phyloP scores from a whole-genome alignment of 805 yeast species.

The Zygoascus bituminiphila region DNA sequence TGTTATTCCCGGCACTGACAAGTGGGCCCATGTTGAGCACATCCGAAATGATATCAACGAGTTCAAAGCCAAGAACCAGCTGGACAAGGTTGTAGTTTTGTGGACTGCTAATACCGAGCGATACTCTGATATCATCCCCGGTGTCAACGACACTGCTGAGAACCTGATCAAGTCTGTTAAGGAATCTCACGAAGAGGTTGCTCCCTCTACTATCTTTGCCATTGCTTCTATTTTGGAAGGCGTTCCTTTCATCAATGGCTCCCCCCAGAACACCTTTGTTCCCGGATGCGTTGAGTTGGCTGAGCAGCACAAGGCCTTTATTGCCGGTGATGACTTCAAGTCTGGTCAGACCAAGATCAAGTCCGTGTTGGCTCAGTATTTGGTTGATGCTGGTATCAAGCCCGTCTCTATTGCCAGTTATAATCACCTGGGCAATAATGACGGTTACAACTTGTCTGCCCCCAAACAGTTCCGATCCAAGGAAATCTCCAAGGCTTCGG shows the following conservation, averaged over 20 bases:
- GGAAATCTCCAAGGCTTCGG: constrained; percentile 89
- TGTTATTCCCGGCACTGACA: constrained; percentile 59
- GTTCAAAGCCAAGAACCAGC: constrained; percentile 60
- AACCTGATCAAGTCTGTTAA: constrained; percentile 68
- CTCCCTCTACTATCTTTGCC: constrained; percentile 92
- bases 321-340: constrained; percentile 97
- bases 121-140: constrained; percentile 65
- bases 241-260: constrained; percentile 88
- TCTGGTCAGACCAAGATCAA: constrained; percentile 93
- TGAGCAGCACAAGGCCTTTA: constrained; percentile 62
- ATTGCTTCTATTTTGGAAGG: constrained; percentile 85
- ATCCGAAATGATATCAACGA: constrained; percentile 76
- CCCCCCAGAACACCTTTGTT: constrained; percentile 95
- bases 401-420: constrained; percentile 92
- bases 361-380: constrained; percentile 92
- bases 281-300: constrained; percentile 92
- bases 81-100: constrained; percentile 82
- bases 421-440: constrained; percentile 94
- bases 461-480: constrained; percentile 91
- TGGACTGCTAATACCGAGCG: constrained; percentile 99
- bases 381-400: constrained; percentile 95
- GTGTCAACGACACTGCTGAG: constrained; percentile 84
- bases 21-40: constrained; percentile 85
- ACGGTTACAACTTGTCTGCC: constrained; percentile 85
- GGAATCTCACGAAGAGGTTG: constrained; percentile 69